Evolutionary conservation across 2,329 filamentous ascomycete genomes (phyloP), one percentile per base, ranked within the genome.

Genomic region (Ceratocystis harringtonii): DNA sequence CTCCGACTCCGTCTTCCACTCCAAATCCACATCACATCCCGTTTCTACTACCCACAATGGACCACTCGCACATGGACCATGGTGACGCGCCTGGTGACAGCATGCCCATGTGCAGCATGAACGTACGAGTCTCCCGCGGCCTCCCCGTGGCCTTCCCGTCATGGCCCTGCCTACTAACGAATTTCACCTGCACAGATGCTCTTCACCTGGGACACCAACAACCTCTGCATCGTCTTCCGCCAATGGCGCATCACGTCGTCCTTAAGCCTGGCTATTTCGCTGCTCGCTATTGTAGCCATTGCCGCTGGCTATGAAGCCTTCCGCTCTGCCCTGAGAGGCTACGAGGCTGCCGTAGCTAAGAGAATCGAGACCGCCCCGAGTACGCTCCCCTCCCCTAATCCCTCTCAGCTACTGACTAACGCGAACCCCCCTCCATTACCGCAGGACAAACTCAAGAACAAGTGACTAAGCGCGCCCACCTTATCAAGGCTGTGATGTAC

Each of bases 171-270:
- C 10, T 62, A 22, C 63, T 60, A 52, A 55, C 63, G 10, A 10
- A 8, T 44, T 19, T 3, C 65, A 32, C 50, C 55, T 62, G 30
- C 15, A 57, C 65, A 96, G 91, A 97, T 96, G 92, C 85, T 97
- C 70, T 99, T 99, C 79, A 97, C 91, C 68, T 99, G 92, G 92
- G 85, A 91, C 75, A 92, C 92, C 2, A 84, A 81, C 66, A 88
- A 97, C 77, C 89, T 99, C 69, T 99, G 94, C 81, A 95, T 99
- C 76, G 84, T 99, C 75, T 99, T 97, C 80, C 82, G 81, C 71
- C 84, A 86, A 76, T 99, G 94, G 94, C 92, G 89, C 77, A 78
- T 99, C 75, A 85, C 82, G 68, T 85, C 86, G 68, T 85, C 86
- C 2, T 72, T 83, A 63, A 88, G 88, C 43, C 86, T 99, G 66